Evolutionary conservation across 108 stramenopile species (phyloP).

Genomic region (Cyclotella cryptica): DNA sequence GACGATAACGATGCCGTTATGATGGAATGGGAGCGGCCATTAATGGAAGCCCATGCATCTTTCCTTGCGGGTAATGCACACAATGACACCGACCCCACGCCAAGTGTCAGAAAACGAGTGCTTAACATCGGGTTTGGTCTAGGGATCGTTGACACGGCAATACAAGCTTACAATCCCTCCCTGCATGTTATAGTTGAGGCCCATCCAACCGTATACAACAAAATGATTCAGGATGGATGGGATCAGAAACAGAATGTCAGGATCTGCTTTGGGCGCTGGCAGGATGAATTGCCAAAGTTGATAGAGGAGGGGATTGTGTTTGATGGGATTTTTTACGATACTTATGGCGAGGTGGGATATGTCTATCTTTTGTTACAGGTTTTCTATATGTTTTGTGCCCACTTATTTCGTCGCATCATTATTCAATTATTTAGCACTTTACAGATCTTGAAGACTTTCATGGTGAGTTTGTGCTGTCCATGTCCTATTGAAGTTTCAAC

Average conservation of each 20-base stretch:
- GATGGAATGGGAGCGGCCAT: constrained; percentile 97
- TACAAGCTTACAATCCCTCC: constrained; percentile 69
- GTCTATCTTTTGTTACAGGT: background rate
- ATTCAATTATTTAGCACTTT: constrained; percentile 62
- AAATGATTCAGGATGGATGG: constrained; percentile 86
- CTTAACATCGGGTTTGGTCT: constrained; percentile 94
- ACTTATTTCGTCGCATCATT: background rate
- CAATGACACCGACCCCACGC: background rate
- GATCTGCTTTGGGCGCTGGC: constrained; percentile 89
- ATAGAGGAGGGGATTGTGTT: constrained; percentile 61
- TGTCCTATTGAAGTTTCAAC: background rate
- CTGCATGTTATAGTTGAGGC: constrained; percentile 91
- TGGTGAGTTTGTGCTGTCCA: constrained; percentile 13
- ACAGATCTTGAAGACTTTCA: constrained; percentile 93
- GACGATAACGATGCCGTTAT: constrained; percentile 93
- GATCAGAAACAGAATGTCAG: constrained; percentile 77
- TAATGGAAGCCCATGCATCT: constrained; percentile 92
- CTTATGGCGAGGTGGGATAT: constrained; percentile 79
- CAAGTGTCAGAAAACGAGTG: constrained; percentile 54
- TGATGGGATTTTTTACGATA: constrained; percentile 95
- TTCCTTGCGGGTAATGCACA: constrained; percentile 63
- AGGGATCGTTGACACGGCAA: constrained; percentile 89
- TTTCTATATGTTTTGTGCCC: background rate
- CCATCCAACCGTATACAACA: constrained; percentile 87
- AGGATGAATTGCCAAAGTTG: constrained; percentile 79